Evolutionary conservation across 2,329 filamentous ascomycete species (phyloP).

Genomic region (Fusarium sarcochroum): DNA sequence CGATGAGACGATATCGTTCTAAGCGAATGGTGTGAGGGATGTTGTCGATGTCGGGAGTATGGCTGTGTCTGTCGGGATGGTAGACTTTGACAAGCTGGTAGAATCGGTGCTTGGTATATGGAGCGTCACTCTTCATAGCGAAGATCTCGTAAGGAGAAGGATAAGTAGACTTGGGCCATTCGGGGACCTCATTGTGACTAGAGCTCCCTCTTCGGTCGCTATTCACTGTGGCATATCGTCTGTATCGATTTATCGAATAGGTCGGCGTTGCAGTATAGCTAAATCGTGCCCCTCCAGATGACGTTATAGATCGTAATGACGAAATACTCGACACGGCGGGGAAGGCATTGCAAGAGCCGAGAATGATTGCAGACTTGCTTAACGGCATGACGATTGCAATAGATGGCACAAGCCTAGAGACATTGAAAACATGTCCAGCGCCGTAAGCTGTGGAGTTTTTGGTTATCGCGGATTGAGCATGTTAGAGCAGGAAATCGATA

Average conservation of each 20-base stretch:
- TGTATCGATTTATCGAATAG: slow-evolving; percentile 18
- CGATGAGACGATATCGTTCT: slow-evolving; percentile 91
- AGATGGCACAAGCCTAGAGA: slow-evolving; percentile 18
- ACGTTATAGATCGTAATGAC: slow-evolving; percentile 43
- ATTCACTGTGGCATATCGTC: slow-evolving; percentile 44
- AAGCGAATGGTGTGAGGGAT: slow-evolving; percentile 72
- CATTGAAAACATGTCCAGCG: slow-evolving; percentile 40
- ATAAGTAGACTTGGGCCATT: slow-evolving; percentile 63
- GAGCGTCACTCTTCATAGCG: slow-evolving; percentile 67
- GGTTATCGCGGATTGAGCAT: slow-evolving; percentile 42
- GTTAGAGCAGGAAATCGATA: slow-evolving; percentile 41
- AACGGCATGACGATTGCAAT: slow-evolving; percentile 40
- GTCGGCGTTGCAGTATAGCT: slow-evolving; percentile 15
- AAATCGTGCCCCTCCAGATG: slow-evolving; percentile 33
- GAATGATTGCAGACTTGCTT: slow-evolving; percentile 34
- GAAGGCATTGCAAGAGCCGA: slow-evolving; percentile 44
- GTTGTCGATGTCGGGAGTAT: slow-evolving; percentile 44
- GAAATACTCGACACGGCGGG: slow-evolving; percentile 28
- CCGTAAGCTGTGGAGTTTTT: slow-evolving; percentile 13
- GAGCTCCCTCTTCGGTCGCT: slow-evolving; percentile 17
- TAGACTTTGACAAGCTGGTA: slow-evolving; percentile 96
- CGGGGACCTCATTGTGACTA: slow-evolving; percentile 32
- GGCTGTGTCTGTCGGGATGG: slow-evolving; percentile 81
- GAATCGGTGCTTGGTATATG: slow-evolving; percentile 87
- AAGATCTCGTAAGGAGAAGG: slow-evolving; percentile 96